These are phyloP conservation scores for Fagopyrum tataricum DNA, from an alignment of 148 eudicot species.

Conservation along the genomic window DNA sequence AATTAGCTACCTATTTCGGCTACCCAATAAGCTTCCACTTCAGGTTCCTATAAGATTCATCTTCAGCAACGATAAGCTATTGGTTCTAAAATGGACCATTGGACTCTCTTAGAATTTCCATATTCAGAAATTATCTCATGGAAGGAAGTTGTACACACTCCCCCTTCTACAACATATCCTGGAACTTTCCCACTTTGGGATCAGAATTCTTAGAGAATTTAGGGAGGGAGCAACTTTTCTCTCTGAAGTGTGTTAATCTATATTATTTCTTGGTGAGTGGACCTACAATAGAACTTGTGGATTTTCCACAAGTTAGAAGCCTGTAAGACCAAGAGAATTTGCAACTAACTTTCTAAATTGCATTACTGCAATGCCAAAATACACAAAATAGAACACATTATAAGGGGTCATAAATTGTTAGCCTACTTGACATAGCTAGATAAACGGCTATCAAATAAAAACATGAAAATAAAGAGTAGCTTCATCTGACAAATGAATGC, in stretches of 20 bases:
- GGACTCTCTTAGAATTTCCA: neutral
- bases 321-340: neutral
- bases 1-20: too few species aligned
- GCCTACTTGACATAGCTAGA: neutral
- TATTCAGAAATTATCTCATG: neutral
- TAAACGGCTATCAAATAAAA: neutral
- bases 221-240: neutral
- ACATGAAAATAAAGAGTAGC: neutral
- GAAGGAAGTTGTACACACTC: neutral
- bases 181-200: neutral
- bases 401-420: neutral
- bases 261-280: neutral
- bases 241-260: neutral
- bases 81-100: too few species aligned
- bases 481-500: neutral
- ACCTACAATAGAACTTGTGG: neutral
- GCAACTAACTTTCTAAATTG: neutral
- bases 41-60: too few species aligned
- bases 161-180: neutral
- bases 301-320: conserved; percentile 1
- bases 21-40: too few species aligned
- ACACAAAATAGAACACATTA: neutral
- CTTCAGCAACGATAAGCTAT: too few species aligned
- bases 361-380: neutral
- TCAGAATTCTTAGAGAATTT: neutral